These are phyloP conservation scores for Colletotrichum cereale DNA, from an alignment of 2,329 filamentous ascomycete genomes.

Conservation along the genomic window DNA sequence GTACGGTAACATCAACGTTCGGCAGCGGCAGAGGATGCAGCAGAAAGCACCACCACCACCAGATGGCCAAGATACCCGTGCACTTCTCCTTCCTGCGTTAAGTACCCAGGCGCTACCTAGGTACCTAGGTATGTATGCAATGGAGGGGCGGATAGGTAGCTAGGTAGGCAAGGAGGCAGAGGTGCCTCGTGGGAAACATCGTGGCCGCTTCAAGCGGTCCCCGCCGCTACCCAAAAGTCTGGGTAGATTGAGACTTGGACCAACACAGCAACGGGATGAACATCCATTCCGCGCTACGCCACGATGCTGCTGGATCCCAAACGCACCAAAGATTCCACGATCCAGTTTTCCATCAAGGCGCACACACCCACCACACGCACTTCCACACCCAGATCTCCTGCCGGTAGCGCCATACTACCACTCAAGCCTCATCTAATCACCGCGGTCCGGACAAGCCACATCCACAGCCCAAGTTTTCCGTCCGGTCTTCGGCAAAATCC, in stretches of 20 bases:
- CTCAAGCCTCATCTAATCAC: constrained; percentile 9
- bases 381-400: not conserved
- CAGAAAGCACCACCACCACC: not conserved
- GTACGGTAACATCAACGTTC: not conserved
- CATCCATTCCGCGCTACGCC: constrained; percentile 12
- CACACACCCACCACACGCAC: not conserved
- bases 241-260: constrained; percentile 1
- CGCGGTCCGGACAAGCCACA: constrained; percentile 32
- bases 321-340: not conserved
- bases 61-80: not conserved
- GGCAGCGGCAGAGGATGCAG: constrained; percentile 28
- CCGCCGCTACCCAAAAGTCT: constrained; percentile 22
- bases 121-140: no score
- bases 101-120: constrained; percentile 1
- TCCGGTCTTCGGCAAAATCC: constrained; percentile 41
- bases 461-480: constrained; percentile 30
- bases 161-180: constrained; percentile 12
- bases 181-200: constrained; percentile 21
- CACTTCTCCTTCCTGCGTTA: not conserved
- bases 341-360: not conserved
- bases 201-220: constrained; percentile 26
- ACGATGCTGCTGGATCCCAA: constrained; percentile 8
- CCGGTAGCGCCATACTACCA: not conserved
- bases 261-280: not conserved
- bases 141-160: constrained; percentile 36